A percentile compares a stretch with the other conserved stretches of the same genome.
These are phyloP conservation scores for Penicillium riverlandense DNA, from an alignment of 495 filamentous ascomycete species.

Conservation along the genomic window DNA sequence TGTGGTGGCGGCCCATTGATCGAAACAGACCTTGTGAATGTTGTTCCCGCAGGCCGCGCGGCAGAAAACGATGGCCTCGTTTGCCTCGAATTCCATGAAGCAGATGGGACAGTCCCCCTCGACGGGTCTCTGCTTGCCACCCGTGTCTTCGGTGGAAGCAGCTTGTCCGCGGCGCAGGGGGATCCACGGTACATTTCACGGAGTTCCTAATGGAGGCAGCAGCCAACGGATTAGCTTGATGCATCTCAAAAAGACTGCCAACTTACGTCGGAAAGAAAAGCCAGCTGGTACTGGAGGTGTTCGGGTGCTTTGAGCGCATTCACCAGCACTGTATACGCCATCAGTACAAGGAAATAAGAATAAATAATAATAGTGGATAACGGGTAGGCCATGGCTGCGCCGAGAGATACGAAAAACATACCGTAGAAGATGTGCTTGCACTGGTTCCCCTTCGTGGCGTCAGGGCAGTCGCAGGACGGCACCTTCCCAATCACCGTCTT, in stretches of 20 bases:
- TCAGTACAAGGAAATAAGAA: slow-evolving; percentile 10
- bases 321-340: slow-evolving; percentile 45
- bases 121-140: slow-evolving; percentile 50
- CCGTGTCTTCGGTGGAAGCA: slow-evolving; percentile 11
- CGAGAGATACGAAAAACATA: slow-evolving; percentile 13
- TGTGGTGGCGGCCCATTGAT: slow-evolving; percentile 60
- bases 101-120: slow-evolving; percentile 81
- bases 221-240: neutral
- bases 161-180: slow-evolving; percentile 17
- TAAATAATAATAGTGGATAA: neutral
- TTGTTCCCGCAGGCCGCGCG: slow-evolving; percentile 71
- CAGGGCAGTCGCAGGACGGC: slow-evolving; percentile 64
- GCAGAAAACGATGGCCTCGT: slow-evolving; percentile 59
- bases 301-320: slow-evolving; percentile 57
- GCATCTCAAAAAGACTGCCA: neutral
- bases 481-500: slow-evolving; percentile 44
- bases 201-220: slow-evolving; percentile 44
- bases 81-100: slow-evolving; percentile 56
- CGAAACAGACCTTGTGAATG: slow-evolving; percentile 65
- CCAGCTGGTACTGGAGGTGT: slow-evolving; percentile 67
- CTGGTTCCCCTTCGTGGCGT: slow-evolving; percentile 53
- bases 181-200: slow-evolving; percentile 34
- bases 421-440: slow-evolving; percentile 72
- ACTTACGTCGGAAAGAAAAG: slow-evolving; percentile 51
- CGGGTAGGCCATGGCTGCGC: neutral